Evolutionary conservation across 2,329 filamentous ascomycete species (phyloP).

Genomic region (Neurospora crassa): DNA sequence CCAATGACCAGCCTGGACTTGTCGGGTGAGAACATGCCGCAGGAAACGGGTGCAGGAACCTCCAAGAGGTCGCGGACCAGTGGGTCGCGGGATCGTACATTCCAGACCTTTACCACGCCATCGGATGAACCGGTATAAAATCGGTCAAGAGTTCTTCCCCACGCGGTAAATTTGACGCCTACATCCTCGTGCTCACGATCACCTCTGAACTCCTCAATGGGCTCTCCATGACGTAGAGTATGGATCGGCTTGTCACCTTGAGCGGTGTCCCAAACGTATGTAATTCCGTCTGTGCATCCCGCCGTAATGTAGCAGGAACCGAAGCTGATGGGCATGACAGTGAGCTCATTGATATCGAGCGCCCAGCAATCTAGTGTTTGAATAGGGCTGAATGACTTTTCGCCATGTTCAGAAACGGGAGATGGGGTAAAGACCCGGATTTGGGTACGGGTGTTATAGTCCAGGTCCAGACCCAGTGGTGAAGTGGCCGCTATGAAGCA

Average conservation of each 20-base stretch:
- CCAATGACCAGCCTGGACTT: constrained; percentile 46
- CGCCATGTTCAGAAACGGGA: constrained; percentile 19
- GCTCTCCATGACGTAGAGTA: constrained; percentile 41
- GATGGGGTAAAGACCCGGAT: constrained; percentile 42
- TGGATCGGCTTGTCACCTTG: constrained; percentile 47
- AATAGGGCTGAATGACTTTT: constrained; percentile 32
- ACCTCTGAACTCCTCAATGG: constrained; percentile 29
- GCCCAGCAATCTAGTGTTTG: constrained; percentile 50
- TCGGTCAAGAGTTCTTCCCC: constrained; percentile 46
- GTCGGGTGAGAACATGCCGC: constrained; percentile 49
- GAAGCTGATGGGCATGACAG: constrained; percentile 45
- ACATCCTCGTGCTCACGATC: constrained; percentile 47
- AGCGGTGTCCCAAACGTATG: constrained; percentile 55
- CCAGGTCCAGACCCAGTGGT: constrained; percentile 34
- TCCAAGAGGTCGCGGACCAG: constrained; percentile 45
- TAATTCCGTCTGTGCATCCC: constrained; percentile 50
- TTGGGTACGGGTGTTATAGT: constrained; percentile 42
- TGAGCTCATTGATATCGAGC: constrained; percentile 53
- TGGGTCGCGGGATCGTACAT: constrained; percentile 38
- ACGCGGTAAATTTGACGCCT: constrained; percentile 54
- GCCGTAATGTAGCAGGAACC: constrained; percentile 46
- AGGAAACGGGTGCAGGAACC: constrained; percentile 46
- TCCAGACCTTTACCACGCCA: constrained; percentile 54
- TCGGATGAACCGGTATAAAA: constrained; percentile 58
- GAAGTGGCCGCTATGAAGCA: constrained; percentile 50